A percentile compares a stretch with the other conserved stretches of the same genome.
Evolutionary conservation across 2,329 filamentous ascomycete genomes (phyloP).

Genomic region (Botrytis medusae): DNA sequence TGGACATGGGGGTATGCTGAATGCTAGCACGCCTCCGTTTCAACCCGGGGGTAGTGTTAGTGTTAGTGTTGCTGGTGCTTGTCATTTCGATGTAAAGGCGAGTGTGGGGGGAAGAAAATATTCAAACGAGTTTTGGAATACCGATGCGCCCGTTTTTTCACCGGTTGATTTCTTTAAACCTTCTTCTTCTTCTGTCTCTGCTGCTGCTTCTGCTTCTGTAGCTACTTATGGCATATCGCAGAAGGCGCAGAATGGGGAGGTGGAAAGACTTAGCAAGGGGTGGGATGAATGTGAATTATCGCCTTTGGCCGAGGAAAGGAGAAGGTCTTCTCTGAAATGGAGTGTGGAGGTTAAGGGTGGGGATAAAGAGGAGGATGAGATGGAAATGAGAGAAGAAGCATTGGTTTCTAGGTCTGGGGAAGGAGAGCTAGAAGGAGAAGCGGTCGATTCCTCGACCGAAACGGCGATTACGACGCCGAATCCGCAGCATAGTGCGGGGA

Average conservation of each 20-base stretch:
- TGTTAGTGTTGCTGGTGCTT: not conserved
- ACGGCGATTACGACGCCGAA: slow-evolving; percentile 3
- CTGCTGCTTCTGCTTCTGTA: not conserved
- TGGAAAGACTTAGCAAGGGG: not conserved
- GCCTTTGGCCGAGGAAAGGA: not conserved
- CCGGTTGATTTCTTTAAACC: not conserved
- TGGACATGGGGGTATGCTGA: not conserved
- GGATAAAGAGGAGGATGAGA: not conserved
- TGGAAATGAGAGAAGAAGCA: not conserved
- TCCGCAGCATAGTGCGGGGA: not conserved
- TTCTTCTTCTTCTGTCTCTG: not conserved
- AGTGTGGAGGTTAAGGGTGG: not conserved
- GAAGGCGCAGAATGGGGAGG: too few species aligned
- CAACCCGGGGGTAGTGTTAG: not conserved
- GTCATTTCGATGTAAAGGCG: not conserved
- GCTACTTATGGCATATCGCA: not conserved
- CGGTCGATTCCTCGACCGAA: not conserved
- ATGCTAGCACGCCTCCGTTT: not conserved
- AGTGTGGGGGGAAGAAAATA: not conserved
- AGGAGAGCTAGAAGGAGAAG: not conserved
- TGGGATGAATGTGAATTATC: slow-evolving; percentile 12
- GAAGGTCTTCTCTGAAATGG: not conserved
- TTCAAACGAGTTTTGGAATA: slow-evolving; percentile 9
- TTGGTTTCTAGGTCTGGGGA: not conserved
- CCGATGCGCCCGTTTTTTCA: not conserved